Evolutionary conservation across 495 filamentous ascomycete species (phyloP), one percentile per base, ranked within the genome.

Genomic region (Aspergillus cavernicola): DNA sequence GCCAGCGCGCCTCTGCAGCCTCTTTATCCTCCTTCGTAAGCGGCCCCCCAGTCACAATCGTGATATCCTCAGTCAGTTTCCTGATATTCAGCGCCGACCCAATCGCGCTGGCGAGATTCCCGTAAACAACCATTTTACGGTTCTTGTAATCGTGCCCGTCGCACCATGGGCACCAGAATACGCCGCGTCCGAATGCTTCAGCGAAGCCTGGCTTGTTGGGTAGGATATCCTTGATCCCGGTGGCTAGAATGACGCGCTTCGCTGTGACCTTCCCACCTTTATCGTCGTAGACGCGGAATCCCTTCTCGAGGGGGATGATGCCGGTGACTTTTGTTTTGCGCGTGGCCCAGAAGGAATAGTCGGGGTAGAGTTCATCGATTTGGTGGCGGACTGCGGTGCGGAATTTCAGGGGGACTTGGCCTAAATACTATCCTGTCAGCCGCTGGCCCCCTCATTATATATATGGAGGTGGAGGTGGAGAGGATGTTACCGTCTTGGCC

Each of bases 151-250:
- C 74, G 49, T 69, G 66, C 12, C 75, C 75, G 57, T 78, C 75
- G 58, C 75, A 78, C 75, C 75, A 78, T 0, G 73, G 73, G 38
- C 75, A 78, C 73, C 73, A 77, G 57, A 67, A 78, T 22, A 77
- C 68, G 44, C 75, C 73, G 45, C 70, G 62, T 16, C 75, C 75
- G 68, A 73, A 78, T 37, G 65, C 74, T 41, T 72, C 66, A 9
- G 29, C 28, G 3, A 78, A 36, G 6, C 75, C 75, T 0, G 69
- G 67, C 1, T 68, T 75, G 16, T 36, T 19, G 6, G 75, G 75
- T 2, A 77, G 46, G 32, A 75, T 60, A 52, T 79, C 75, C 18
- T 55, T 70, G 3, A 79, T 66, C 3, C 75, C 74, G 2, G 70
- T 79, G 6, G 69, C 75, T 15, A 79, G 61, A 31, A 79, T 63